Evolutionary conservation across 2,329 filamentous ascomycete species (phyloP).

Genomic region (Penicillium corylophilum): DNA sequence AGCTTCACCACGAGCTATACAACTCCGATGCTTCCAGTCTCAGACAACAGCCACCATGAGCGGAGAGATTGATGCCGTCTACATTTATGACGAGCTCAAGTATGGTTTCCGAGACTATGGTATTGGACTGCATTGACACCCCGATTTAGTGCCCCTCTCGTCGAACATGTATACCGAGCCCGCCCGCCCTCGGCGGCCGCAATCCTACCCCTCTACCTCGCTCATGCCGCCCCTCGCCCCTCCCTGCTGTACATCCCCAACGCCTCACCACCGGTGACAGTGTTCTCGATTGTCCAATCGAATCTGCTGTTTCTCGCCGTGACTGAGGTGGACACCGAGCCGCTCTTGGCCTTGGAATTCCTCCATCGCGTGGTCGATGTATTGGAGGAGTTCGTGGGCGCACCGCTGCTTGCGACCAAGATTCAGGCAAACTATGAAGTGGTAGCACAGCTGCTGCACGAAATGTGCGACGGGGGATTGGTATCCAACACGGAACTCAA

Average conservation of each 20-base stretch:
- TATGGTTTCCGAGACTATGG: constrained; percentile 44
- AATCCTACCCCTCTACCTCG: constrained; percentile 82
- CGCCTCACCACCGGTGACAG: constrained; percentile 78
- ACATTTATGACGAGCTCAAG: constrained; percentile 97
- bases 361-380: constrained; percentile 89
- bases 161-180: constrained; percentile 85
- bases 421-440: constrained; percentile 91
- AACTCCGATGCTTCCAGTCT: constrained; percentile 9
- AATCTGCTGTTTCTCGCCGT: constrained; percentile 84
- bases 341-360: constrained; percentile 88
- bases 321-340: constrained; percentile 81
- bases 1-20: constrained; percentile 24
- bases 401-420: constrained; percentile 79
- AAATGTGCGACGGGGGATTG: constrained; percentile 95
- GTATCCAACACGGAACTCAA: constrained; percentile 91
- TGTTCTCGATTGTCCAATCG: constrained; percentile 85
- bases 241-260: constrained; percentile 82
- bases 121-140: constrained; percentile 13
- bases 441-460: constrained; percentile 84
- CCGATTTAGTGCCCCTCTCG: constrained; percentile 67
- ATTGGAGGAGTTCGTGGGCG: constrained; percentile 89
- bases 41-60: constrained; percentile 60
- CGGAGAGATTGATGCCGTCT: constrained; percentile 88
- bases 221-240: constrained; percentile 75
- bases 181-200: constrained; percentile 73